Conservation (phyloP, 164 flowering plant species). For the Pachysandra terminalis region DNA sequence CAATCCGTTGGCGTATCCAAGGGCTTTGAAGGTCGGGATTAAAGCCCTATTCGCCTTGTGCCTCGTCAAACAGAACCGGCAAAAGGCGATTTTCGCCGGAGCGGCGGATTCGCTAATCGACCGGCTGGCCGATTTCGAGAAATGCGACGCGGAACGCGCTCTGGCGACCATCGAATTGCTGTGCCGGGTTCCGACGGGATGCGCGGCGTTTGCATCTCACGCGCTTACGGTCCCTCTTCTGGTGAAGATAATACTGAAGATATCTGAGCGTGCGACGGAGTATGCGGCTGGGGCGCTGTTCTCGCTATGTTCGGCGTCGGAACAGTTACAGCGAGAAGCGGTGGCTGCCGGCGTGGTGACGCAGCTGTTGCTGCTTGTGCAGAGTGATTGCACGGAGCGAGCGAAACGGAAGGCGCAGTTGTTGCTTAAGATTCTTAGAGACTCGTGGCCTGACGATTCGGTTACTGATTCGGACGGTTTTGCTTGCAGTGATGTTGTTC, state of each 20-base stretch:
- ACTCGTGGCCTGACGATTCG: conserved; percentile 78
- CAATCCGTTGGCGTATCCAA: conserved; percentile 40
- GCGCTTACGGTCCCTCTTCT: conserved; percentile 73
- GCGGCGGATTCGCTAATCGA: conserved; percentile 61
- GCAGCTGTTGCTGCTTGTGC: conserved; percentile 80
- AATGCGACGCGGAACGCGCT: conserved; percentile 82
- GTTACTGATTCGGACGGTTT: conserved; percentile 66
- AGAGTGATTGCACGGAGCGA: conserved; percentile 88
- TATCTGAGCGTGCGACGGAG: conserved; percentile 93
- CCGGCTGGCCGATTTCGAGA: conserved; percentile 65
- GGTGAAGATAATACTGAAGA: conserved; percentile 66
- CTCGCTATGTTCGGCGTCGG: conserved; percentile 68
- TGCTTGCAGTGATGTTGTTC: conserved; percentile 63
- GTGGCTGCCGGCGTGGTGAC: conserved; percentile 77
- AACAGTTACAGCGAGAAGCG: conserved; percentile 59
- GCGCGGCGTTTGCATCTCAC: conserved; percentile 62
- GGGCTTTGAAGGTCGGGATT: conserved; percentile 61
- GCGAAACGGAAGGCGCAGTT: conserved; percentile 90
- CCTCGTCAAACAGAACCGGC: conserved; percentile 63
- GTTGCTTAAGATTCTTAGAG: conserved; percentile 69
- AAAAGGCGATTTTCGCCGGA: conserved; percentile 66
- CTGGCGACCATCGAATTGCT: conserved; percentile 88
- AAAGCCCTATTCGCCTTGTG: conserved; percentile 78
- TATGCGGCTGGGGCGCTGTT: conserved; percentile 81
- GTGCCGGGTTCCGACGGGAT: conserved; percentile 66